phyloP scores from a whole-genome alignment of 495 filamentous ascomycete species.

The Glonium stellatum region DNA sequence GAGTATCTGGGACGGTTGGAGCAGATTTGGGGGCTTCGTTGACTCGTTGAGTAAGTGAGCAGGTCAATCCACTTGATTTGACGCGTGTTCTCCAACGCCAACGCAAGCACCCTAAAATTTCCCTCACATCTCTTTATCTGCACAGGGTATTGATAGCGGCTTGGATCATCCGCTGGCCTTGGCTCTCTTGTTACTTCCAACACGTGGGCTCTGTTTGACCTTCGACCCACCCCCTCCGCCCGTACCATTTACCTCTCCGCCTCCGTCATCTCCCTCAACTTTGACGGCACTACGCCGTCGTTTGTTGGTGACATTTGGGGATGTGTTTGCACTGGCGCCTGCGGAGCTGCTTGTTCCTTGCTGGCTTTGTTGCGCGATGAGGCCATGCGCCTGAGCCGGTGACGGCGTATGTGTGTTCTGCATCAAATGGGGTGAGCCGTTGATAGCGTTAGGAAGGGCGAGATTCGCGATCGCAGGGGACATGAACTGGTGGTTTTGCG shows the following conservation, averaged over 20 bases:
- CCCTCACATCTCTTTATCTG: neutral
- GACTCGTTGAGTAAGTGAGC: neutral
- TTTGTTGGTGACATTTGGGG: conserved; percentile 72
- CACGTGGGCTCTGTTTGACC: conserved; percentile 36
- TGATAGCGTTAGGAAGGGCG: conserved; percentile 42
- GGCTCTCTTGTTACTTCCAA: conserved; percentile 29
- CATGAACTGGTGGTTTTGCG: conserved; percentile 42
- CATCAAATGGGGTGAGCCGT: conserved; percentile 50
- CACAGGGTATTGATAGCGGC: no score
- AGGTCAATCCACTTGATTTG: neutral
- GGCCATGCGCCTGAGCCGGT: conserved; percentile 51
- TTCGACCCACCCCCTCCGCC: conserved; percentile 39
- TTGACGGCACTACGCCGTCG: conserved; percentile 73
- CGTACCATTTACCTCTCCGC: conserved; percentile 29
- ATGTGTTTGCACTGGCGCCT: conserved; percentile 71
- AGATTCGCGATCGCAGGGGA: conserved; percentile 50
- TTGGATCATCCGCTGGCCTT: conserved; percentile 17
- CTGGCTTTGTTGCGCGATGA: conserved; percentile 67
- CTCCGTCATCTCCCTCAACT: conserved; percentile 57
- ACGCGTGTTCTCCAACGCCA: neutral
- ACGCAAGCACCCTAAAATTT: neutral
- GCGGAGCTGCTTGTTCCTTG: conserved; percentile 58
- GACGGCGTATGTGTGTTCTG: conserved; percentile 33
- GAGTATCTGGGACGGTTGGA: neutral
- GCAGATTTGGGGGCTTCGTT: neutral